These are phyloP conservation scores for Acer campestre DNA, from an alignment of 345 rosid genomes.

Conservation along the genomic window DNA sequence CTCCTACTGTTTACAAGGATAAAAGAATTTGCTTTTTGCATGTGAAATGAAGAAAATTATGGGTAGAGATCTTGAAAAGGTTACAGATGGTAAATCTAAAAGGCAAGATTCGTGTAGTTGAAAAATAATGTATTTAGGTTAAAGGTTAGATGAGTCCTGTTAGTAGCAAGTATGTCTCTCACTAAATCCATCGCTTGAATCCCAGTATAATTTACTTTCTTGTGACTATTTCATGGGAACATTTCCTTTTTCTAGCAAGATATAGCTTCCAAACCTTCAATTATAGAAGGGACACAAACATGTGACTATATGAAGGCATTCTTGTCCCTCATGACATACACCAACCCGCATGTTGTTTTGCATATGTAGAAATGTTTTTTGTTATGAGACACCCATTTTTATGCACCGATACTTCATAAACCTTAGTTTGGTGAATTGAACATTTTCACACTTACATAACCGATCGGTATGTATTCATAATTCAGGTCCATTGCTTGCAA, in stretches of 20 bases:
- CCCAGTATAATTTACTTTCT: background rate
- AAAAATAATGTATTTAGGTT: background rate
- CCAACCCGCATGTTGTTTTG: background rate
- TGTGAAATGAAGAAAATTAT: background rate
- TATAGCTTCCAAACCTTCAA: background rate
- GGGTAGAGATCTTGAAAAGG: background rate
- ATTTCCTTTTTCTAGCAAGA: background rate
- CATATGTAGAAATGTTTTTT: background rate
- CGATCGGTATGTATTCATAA: constrained; percentile 3
- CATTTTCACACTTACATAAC: background rate
- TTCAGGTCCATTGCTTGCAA: constrained; percentile 94
- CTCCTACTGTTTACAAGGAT: background rate
- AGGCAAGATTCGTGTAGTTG: too few relatives aligned
- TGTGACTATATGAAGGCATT: background rate
- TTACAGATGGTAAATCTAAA: background rate
- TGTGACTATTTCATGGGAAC: background rate
- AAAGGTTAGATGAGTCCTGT: background rate
- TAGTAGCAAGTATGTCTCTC: background rate
- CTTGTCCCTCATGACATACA: background rate
- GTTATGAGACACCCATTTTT: background rate
- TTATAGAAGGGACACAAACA: background rate
- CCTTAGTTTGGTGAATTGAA: background rate
- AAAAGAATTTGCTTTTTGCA: background rate
- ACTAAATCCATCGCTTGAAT: background rate
- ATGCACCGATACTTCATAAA: too few relatives aligned